Base-by-base conservation (phyloP, 2,329 filamentous ascomycete species). In the Fusarium nodosum region DNA sequence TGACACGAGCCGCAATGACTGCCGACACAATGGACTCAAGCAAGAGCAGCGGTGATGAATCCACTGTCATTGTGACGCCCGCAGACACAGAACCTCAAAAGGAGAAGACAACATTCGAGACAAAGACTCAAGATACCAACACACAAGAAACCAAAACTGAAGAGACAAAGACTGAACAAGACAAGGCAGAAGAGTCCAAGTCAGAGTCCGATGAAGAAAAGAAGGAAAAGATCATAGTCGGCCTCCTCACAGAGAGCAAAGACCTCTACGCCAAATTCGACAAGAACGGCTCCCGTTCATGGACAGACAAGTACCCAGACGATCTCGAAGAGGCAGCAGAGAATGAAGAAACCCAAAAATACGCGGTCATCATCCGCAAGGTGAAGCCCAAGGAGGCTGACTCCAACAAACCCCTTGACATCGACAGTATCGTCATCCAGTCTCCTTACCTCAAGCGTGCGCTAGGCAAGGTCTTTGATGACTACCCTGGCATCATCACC, bases 381-480 rank as follows among this genome's bases (percentile, higher is more conserved):
- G 73, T 69, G 33, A 78, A 78, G 60, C 80, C 83, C 57, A 87
- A 85, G 77, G 84, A 84, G 70, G 83, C 82, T 47, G 85, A 90
- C 73, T 85, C 87, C 30, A 83, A 85, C 58, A 90, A 89, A 75
- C 86, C 86, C 46, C 83, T 90, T 33, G 79, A 86, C 56, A 83
- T 90, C 26, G 83, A 91, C 72, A 89, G 86, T 47, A 85, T 92
- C 60, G 82, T 90, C 45, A 79, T 92, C 8, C 89, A 92, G 76
- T 89, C 86, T 22, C 87, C 88, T 2, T 80, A 84, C 56, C 78
- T 92, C 44, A 90, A 89, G 77, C 79, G 81, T 3, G 82, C 87
- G 7, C 81, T 92, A 0, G 80, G 79, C 12, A 81, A 84, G 13
- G 82, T 90, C 10, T 80, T 91, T 24, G 77, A 82, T 2, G 85